These are phyloP conservation scores for Pulveroboletus sp. DNA, from an alignment of 768 basidiomycete species.

Conservation along the genomic window DNA sequence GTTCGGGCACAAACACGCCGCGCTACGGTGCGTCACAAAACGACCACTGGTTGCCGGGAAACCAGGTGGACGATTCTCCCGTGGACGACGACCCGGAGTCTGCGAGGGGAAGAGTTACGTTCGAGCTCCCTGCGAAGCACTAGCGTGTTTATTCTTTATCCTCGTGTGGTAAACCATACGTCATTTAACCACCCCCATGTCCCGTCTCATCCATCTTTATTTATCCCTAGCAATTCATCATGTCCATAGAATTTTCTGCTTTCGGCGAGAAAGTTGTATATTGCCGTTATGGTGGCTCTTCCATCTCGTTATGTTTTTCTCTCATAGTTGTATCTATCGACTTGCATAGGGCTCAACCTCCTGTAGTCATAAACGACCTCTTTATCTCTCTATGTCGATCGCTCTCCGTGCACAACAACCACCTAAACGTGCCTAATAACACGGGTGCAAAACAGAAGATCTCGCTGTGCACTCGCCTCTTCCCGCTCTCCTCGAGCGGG, in stretches of 20 bases:
- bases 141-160: conserved; percentile 1
- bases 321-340: conserved; percentile 6
- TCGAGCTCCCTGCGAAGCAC: conserved; percentile 18
- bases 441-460: too few relatives aligned
- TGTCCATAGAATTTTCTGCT: conserved; percentile 3
- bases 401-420: too few relatives aligned
- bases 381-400: too few relatives aligned
- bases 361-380: conserved; percentile 5
- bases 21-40: conserved; percentile 17
- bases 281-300: too few relatives aligned
- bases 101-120: conserved; percentile 14
- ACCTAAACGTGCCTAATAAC: too few relatives aligned
- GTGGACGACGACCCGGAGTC: conserved; percentile 16
- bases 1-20: conserved; percentile 19
- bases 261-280: neutral
- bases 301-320: too few relatives aligned
- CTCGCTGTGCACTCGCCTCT: too few relatives aligned
- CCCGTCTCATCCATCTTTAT: neutral
- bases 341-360: neutral
- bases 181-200: neutral
- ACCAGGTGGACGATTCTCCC: conserved; percentile 7
- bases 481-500: too few relatives aligned
- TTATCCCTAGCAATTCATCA: neutral
- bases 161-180: too few relatives aligned
- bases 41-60: conserved; percentile 13